phyloP scores from a whole-genome alignment of 2,329 filamentous ascomycete genomes.

The Xylaria sp. region DNA sequence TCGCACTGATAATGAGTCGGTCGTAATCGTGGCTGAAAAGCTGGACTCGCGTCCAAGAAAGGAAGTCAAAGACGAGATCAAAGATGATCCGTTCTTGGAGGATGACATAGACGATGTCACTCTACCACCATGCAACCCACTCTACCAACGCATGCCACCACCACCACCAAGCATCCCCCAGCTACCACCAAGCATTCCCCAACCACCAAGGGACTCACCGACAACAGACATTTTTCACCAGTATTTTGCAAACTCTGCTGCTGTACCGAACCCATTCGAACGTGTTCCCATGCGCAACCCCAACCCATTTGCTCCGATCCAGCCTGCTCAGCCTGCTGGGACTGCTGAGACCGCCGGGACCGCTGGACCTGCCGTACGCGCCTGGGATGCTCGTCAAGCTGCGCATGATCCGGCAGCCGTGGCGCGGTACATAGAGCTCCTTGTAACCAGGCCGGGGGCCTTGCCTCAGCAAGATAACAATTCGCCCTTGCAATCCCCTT shows the following conservation, averaged over 20 bases:
- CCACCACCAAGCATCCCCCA: not conserved
- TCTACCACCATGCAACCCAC: too few relatives aligned
- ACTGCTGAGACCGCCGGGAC: too few relatives aligned
- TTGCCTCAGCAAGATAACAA: not conserved
- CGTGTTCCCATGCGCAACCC: not conserved
- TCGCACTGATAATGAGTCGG: constrained; percentile 5
- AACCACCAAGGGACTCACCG: not conserved
- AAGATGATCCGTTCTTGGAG: too few relatives aligned
- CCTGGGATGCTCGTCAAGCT: not conserved
- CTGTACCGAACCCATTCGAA: not conserved
- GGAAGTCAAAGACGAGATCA: not conserved
- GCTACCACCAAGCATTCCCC: not conserved
- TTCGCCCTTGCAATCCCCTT: not conserved
- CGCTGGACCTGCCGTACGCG: not conserved
- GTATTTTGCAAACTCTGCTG: too few relatives aligned
- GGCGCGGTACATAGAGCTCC: not conserved
- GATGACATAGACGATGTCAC: too few relatives aligned
- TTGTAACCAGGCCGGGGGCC: not conserved
- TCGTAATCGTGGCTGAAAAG: not conserved
- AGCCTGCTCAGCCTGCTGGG: too few relatives aligned
- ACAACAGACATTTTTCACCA: not conserved
- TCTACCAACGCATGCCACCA: too few relatives aligned
- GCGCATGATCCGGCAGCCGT: not conserved
- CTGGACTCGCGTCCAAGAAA: not conserved
- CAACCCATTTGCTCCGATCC: too few relatives aligned